Evolutionary conservation across 495 filamentous ascomycete species (phyloP).

Genomic region (Hypoxylon crocopeplum): DNA sequence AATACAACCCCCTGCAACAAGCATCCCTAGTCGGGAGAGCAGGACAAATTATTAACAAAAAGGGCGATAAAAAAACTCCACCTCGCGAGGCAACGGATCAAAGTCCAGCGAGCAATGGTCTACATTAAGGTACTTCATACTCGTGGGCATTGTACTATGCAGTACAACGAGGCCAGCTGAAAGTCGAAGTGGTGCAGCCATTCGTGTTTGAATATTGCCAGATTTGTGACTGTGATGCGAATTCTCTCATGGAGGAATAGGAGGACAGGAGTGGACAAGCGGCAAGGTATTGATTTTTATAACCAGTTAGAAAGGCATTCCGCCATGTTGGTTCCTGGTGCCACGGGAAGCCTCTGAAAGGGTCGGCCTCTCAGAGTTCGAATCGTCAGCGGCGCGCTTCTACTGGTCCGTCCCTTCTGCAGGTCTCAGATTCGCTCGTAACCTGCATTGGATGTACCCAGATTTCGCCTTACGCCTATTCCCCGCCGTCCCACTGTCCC

Average conservation of each 20-base stretch:
- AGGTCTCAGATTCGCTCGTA: slow-evolving; percentile 28
- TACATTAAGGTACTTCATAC: slow-evolving; percentile 5
- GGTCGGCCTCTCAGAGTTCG: slow-evolving; percentile 26
- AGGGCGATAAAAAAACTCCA: too few relatives aligned
- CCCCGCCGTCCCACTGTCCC: slow-evolving; percentile 23
- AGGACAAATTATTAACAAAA: slow-evolving; percentile 5
- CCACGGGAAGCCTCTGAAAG: slow-evolving; percentile 4
- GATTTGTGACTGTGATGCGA: slow-evolving; percentile 6
- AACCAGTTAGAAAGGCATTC: slow-evolving; percentile 25
- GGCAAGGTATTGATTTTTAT: slow-evolving; percentile 13
- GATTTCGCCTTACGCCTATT: slow-evolving; percentile 24
- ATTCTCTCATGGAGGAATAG: slow-evolving; percentile 5
- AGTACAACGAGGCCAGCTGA: slow-evolving; percentile 25
- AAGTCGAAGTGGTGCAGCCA: slow-evolving; percentile 11
- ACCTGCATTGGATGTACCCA: slow-evolving; percentile 19
- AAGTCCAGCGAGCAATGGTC: slow-evolving; percentile 6
- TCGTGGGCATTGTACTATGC: not conserved
- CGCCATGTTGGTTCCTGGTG: slow-evolving; percentile 14
- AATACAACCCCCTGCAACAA: slow-evolving; percentile 14
- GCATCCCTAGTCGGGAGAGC: slow-evolving; percentile 18
- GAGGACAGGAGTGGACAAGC: not conserved
- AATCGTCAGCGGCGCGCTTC: slow-evolving; percentile 14
- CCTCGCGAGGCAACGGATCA: slow-evolving; percentile 6
- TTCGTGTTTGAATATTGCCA: slow-evolving; percentile 19
- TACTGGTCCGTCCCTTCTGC: slow-evolving; percentile 27